A percentile compares a stretch with the other conserved stretches of the same genome.
Conservation (phyloP, 345 rosid species). For the Salix suchowensis region DNA sequence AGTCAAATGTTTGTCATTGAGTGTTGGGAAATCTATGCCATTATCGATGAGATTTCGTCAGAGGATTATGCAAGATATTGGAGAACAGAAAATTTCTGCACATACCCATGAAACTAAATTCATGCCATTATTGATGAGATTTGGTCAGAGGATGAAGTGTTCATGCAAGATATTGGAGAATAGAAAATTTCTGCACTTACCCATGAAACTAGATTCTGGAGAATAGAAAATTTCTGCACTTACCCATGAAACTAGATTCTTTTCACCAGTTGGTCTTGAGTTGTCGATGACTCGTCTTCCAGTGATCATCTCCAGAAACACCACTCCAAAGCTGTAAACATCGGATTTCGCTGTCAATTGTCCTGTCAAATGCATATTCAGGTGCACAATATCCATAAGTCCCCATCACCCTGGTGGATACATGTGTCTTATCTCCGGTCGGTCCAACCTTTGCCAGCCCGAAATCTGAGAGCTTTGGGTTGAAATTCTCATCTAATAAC, state of each 20-base stretch:
- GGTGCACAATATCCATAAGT: slow-evolving; percentile 84
- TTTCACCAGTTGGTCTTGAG: slow-evolving; percentile 55
- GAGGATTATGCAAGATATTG: slow-evolving; percentile 4
- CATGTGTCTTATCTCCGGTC: slow-evolving; percentile 58
- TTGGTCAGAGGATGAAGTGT: slow-evolving; percentile 1
- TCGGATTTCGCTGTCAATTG: slow-evolving; percentile 67
- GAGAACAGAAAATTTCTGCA: neutral
- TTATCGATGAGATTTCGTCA: no score
- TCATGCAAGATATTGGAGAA: neutral
- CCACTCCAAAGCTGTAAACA: slow-evolving; percentile 81
- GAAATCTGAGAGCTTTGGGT: slow-evolving; percentile 77
- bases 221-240: neutral
- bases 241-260: slow-evolving; percentile 73
- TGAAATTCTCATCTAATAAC: slow-evolving; percentile 52
- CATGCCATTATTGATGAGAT: neutral
- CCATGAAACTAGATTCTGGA: slow-evolving; percentile 54
- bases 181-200: slow-evolving; percentile 22
- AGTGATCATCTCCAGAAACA: slow-evolving; percentile 71
- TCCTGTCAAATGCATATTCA: slow-evolving; percentile 65
- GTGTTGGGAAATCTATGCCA: no score
- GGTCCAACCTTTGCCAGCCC: slow-evolving; percentile 86
- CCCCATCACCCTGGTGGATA: slow-evolving; percentile 87
- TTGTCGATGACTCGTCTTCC: slow-evolving; percentile 76
- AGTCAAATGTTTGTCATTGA: no score
- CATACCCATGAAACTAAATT: slow-evolving; percentile 69